Percentiles rank a stretch among this genome's conserved stretches.
phyloP scores from a whole-genome alignment of 75 land plant species.

The Chamaecyparis obtusa region DNA sequence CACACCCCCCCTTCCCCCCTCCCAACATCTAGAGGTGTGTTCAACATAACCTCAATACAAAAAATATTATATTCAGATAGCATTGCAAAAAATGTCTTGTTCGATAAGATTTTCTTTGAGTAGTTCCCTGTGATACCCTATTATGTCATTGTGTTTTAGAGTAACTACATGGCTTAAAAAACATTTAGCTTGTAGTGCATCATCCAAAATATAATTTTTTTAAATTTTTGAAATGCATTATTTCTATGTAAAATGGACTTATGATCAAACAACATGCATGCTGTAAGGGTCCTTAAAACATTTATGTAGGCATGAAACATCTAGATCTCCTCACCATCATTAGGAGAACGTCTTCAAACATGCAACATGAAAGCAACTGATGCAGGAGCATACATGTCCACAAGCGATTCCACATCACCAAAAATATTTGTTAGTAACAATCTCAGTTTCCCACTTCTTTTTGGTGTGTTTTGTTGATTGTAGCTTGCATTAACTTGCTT shows the following conservation, averaged over 20 bases:
- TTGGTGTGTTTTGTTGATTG: too few species aligned
- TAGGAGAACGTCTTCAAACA: neutral
- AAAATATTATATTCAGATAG: too few species aligned
- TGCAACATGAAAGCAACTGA: neutral
- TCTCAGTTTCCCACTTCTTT: too few species aligned
- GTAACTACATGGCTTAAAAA: neutral
- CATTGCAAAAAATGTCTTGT: too few species aligned
- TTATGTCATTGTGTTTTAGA: neutral
- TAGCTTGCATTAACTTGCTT: too few species aligned
- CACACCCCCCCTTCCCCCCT: too few species aligned
- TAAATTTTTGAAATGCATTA: neutral
- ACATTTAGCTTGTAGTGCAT: neutral
- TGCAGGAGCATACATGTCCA: too few species aligned
- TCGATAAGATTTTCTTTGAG: neutral
- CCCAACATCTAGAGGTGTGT: too few species aligned
- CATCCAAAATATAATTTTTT: neutral
- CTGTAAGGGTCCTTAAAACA: neutral
- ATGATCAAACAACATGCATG: neutral
- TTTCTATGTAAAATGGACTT: neutral
- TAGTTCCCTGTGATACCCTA: neutral
- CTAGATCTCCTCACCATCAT: neutral
- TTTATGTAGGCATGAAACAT: neutral
- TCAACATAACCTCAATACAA: neutral
- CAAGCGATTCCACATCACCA: too few species aligned
- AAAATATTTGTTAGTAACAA: too few species aligned